phyloP scores from a whole-genome alignment of 2,329 filamentous ascomycete species.

The Colletotrichum sp. region DNA sequence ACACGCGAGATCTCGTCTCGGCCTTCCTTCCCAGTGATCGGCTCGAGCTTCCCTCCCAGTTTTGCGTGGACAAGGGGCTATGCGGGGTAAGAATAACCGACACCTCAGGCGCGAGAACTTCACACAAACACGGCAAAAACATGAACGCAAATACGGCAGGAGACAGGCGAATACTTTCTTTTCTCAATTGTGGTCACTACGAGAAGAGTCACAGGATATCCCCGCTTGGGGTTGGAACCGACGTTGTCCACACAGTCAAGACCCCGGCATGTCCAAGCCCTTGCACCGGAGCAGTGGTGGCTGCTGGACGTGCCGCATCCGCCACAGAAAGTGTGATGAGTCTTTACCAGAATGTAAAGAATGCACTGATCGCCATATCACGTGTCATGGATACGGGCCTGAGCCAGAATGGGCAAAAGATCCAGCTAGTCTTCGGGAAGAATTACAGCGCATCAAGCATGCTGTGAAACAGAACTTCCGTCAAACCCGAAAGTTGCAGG shows the following conservation, averaged over 20 bases:
- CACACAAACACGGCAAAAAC: neutral
- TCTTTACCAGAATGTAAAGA: constrained; percentile 26
- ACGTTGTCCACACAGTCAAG: neutral
- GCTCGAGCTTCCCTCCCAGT: constrained; percentile 1
- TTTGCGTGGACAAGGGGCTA: neutral
- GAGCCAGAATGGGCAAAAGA: constrained; percentile 40
- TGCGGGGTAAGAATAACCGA: neutral
- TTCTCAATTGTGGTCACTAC: neutral
- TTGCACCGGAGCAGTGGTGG: constrained; percentile 23
- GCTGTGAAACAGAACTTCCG: constrained; percentile 28
- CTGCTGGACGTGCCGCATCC: constrained; percentile 33
- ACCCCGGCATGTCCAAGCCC: neutral
- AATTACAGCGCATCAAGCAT: constrained; percentile 27
- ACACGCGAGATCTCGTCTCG: neutral
- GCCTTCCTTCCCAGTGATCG: neutral
- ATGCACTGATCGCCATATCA: constrained; percentile 26
- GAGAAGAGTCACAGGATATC: neutral
- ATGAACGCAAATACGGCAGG: neutral
- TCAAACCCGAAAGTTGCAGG: constrained; percentile 6
- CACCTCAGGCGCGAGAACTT: neutral
- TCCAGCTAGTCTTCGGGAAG: constrained; percentile 30
- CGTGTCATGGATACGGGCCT: constrained; percentile 32
- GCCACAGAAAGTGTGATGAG: constrained; percentile 33
- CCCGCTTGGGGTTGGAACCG: neutral
- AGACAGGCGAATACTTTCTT: neutral